Conservation (phyloP, 164 flowering plant species). For the Santalum album region DNA sequence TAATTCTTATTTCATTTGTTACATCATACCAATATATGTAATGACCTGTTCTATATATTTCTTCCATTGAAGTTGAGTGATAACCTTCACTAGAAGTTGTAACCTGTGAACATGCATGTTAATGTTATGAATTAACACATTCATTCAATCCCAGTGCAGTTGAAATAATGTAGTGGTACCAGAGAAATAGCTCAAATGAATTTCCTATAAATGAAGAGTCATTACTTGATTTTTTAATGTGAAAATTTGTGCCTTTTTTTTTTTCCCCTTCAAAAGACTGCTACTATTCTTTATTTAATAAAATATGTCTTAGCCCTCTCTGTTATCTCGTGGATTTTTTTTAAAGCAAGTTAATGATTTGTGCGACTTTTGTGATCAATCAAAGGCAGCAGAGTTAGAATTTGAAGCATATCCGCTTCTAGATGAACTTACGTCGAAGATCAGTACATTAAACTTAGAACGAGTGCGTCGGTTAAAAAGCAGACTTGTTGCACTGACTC, state of each 20-base stretch:
- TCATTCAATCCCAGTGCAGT: not conserved
- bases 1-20: too few relatives aligned
- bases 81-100: too few relatives aligned
- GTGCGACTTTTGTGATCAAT: not conserved
- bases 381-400: constrained; percentile 65
- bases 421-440: constrained; percentile 75
- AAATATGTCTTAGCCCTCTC: not conserved
- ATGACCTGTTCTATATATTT: too few relatives aligned
- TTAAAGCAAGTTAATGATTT: not conserved
- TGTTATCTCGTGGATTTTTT: not conserved
- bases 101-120: too few relatives aligned
- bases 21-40: too few relatives aligned
- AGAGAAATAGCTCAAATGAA: not conserved
- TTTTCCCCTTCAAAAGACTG: too few relatives aligned
- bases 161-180: not conserved
- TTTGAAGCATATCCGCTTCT: constrained; percentile 72
- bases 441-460: constrained; percentile 66
- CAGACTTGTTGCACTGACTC: constrained; percentile 61
- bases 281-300: too few relatives aligned
- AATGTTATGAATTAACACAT: not conserved
- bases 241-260: too few relatives aligned
- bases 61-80: too few relatives aligned
- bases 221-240: not conserved
- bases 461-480: constrained; percentile 64
- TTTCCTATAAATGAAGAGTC: not conserved